Conservation (phyloP, 371 early-diverging fungal species). For the Mortierella sp. region DNA sequence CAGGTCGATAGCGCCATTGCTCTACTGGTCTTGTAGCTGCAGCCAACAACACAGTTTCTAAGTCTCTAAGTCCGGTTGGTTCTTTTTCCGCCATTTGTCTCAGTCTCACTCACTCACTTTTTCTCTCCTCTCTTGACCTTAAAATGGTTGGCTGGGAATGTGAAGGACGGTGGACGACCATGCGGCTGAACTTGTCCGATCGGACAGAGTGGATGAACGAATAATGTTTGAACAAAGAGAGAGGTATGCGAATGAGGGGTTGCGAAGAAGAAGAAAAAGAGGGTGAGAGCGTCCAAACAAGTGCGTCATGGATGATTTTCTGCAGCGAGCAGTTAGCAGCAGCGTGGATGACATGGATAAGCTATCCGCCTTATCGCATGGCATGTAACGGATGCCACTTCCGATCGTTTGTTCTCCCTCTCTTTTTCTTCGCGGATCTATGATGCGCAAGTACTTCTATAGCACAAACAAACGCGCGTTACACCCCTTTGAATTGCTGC, state of each 20-base stretch:
- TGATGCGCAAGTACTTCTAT: neutral
- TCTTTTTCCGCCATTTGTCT: neutral
- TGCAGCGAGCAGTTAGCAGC: neutral
- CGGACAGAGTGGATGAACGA: neutral
- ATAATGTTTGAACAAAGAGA: neutral
- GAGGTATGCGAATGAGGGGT: neutral
- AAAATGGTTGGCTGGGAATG: neutral
- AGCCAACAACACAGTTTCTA: neutral
- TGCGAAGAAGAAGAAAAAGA: neutral
- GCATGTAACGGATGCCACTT: neutral
- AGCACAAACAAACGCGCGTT: neutral
- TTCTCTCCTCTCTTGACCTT: neutral
- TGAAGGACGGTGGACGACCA: neutral
- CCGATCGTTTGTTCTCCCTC: neutral
- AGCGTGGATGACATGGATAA: neutral
- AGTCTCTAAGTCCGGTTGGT: neutral
- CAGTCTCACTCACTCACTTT: neutral
- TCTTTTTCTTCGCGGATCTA: neutral
- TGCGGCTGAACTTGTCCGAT: neutral
- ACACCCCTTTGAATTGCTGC: too few relatives aligned
- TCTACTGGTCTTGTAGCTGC: neutral
- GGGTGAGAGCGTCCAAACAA: neutral
- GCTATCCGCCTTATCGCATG: neutral
- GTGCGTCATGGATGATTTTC: neutral
- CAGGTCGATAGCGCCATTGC: slow-evolving; percentile 10